Percentiles rank a stretch among this genome's conserved stretches.
Conservation (phyloP, 371 early-diverging fungal genomes). For the Mucor lusitanicus region DNA sequence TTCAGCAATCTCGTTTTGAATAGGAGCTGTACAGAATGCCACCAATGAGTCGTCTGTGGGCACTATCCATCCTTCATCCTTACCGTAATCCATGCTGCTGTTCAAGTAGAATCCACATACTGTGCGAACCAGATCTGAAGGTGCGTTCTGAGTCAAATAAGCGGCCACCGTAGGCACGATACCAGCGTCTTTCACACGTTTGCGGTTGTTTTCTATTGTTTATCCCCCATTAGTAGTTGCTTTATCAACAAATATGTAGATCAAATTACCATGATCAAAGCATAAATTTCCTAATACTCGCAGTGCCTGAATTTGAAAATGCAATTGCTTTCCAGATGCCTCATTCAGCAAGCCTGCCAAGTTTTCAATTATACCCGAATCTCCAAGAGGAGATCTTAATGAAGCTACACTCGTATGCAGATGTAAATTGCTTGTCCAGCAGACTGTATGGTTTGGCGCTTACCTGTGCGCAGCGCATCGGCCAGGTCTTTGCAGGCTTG, state of each 20-base stretch:
- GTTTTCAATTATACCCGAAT: constrained; percentile 36
- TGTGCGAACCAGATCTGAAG: constrained; percentile 51
- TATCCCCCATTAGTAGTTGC: not conserved
- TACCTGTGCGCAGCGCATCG: constrained; percentile 23
- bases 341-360: constrained; percentile 35
- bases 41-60: not conserved
- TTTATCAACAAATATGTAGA: not conserved
- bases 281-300: constrained; percentile 79
- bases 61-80: not conserved
- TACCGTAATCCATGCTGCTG: constrained; percentile 79
- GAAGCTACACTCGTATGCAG: constrained; percentile 28
- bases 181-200: constrained; percentile 56
- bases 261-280: constrained; percentile 70
- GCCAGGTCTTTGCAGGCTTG: constrained; percentile 17
- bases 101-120: constrained; percentile 74
- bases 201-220: constrained; percentile 65
- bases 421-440: no score
- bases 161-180: constrained; percentile 47
- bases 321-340: constrained; percentile 25
- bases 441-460: not conserved
- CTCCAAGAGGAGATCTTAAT: constrained; percentile 51
- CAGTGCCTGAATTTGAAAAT: constrained; percentile 61
- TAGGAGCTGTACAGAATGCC: constrained; percentile 38
- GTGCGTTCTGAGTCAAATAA: constrained; percentile 37
- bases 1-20: constrained; percentile 42